Evolutionary conservation across 345 rosid species (phyloP).

Genomic region (Toxicodendron radicans): DNA sequence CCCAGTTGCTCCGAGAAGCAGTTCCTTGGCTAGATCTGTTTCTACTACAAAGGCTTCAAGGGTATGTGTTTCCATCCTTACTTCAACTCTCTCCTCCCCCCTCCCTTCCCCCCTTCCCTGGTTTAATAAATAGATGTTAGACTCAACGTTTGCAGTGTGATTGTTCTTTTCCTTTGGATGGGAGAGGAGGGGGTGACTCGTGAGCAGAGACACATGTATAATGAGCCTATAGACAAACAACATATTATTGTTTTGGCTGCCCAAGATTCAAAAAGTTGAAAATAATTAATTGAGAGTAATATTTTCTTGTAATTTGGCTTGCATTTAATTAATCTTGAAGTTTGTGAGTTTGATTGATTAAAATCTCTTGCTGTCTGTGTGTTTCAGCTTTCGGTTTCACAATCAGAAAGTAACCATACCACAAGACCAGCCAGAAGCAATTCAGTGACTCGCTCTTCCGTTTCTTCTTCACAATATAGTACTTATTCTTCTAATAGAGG

Average conservation of each 20-base stretch:
- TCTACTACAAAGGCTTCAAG: conserved; percentile 81
- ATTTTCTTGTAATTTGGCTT: not conserved
- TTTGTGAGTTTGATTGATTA: conserved; percentile 12
- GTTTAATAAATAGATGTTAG: not conserved
- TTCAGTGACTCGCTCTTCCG: conserved; percentile 77
- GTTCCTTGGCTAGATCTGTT: conserved; percentile 59
- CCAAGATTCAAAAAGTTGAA: not conserved
- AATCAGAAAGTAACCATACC: conserved; percentile 70
- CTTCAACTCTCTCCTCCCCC: no score
- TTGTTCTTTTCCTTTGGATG: not conserved
- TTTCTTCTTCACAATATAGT: conserved; percentile 73
- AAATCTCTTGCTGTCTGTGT: conserved; percentile 21
- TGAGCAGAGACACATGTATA: no score
- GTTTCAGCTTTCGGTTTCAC: conserved; percentile 87
- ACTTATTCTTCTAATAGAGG: conserved; percentile 65
- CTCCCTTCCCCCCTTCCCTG: not conserved
- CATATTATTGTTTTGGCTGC: not conserved
- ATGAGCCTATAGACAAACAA: no score
- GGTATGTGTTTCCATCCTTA: conserved; percentile 40
- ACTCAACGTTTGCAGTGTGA: not conserved
- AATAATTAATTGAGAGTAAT: not conserved
- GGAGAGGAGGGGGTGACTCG: not conserved
- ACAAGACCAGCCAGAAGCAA: conserved; percentile 85
- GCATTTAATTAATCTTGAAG: not conserved
- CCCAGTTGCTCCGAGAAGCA: conserved; percentile 51